A percentile compares a stretch with the other conserved stretches of the same genome.
phyloP scores from a whole-genome alignment of 768 basidiomycete genomes.

The Brasilioporus rufonigricans region DNA sequence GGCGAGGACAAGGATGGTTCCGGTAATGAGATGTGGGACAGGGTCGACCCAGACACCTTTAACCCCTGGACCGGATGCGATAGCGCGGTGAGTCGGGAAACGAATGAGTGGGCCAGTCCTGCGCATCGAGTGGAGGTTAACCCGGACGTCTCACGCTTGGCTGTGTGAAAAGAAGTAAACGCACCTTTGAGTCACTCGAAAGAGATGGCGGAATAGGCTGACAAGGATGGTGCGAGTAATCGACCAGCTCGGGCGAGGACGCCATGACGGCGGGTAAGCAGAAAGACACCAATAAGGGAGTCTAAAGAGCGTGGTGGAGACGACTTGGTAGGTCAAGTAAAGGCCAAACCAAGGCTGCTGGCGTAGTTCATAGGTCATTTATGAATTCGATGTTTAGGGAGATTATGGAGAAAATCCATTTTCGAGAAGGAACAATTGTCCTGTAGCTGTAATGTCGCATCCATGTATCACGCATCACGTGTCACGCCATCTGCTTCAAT shows the following conservation, averaged over 20 bases:
- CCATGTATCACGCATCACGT: too few relatives aligned
- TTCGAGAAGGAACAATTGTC: neutral
- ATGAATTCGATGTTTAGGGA: neutral
- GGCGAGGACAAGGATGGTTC: conserved; percentile 30
- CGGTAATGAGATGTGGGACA: conserved; percentile 32
- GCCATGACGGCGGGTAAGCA: conserved; percentile 20
- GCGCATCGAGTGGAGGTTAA: neutral
- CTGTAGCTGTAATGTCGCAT: neutral
- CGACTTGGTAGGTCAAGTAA: conserved; percentile 20
- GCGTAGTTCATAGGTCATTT: conserved; percentile 6
- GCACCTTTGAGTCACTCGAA: conserved; percentile 19
- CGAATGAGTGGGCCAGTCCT: conserved; percentile 20
- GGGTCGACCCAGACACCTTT: conserved; percentile 36
- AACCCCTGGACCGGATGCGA: conserved; percentile 20
- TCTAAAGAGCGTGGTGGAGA: conserved; percentile 20
- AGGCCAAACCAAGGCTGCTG: conserved; percentile 15
- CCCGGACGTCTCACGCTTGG: neutral
- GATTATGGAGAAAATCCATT: neutral
- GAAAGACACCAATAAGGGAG: conserved; percentile 25
- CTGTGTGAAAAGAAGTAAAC: neutral
- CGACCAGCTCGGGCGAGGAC: conserved; percentile 24
- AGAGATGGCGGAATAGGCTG: conserved; percentile 19
- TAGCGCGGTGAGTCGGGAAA: conserved; percentile 21
- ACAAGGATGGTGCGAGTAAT: conserved; percentile 22
- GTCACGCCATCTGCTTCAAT: too few relatives aligned